Evolutionary conservation across 768 basidiomycete species (phyloP), one percentile per base, ranked within the genome.

Genomic region (Psilocybe cubensis): DNA sequence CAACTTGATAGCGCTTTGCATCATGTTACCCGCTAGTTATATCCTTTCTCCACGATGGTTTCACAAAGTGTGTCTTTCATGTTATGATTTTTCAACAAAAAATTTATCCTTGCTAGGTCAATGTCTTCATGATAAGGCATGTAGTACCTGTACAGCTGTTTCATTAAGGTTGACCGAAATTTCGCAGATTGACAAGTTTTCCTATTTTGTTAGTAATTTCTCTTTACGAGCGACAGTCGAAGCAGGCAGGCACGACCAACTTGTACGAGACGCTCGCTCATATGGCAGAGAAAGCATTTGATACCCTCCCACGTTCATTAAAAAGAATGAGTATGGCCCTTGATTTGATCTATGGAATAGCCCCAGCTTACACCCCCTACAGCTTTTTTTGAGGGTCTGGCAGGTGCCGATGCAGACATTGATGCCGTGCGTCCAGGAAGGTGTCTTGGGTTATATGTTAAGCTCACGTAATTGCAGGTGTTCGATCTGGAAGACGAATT

Each of bases 11-110:
- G 97, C 96, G 0, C 76, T 98, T 12, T 85, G 86, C 50, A 77
- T 96, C 60, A 89, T 99, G 82, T 78, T 95, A 59, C 95, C 97
- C 1, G 80, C 91, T 20, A 91, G 88, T 61, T 95, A 91, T 69
- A 73, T 94, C 50, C 78, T 97, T n/a, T 82, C 82, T 6, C 94
- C 95, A n/a, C 81, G 96, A 52, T 98, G 94, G 94, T 98, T 98
- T 69, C 96, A 98, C 70, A 98, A 98, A 78, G 91, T 91, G 31
- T 33, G 31, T 66, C 52, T 68, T 27, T 46, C 42, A 47, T 24
- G 11, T 11, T 17, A 23, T 27, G 28, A n/a, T n/a, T n/a, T n/a
- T 50, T 7, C 9, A 20, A 24, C 17, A 33, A 40, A 25, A 23
- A 41, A 33, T 57, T 71, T 23, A 71, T 42, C 20, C 17, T 20